These are phyloP conservation scores for Nemania serpens DNA, from an alignment of 2,329 filamentous ascomycete species.

Conservation along the genomic window DNA sequence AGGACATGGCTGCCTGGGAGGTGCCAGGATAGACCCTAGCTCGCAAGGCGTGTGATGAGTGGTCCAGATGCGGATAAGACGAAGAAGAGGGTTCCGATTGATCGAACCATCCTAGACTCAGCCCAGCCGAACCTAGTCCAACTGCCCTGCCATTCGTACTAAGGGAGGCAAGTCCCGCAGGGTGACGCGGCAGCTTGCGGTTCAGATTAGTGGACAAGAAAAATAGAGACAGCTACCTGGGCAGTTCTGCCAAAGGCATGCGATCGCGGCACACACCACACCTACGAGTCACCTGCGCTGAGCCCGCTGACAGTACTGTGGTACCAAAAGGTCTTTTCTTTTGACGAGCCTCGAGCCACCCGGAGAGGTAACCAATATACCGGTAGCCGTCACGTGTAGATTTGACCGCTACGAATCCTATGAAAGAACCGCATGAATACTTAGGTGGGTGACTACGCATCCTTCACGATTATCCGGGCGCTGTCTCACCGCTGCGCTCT, in stretches of 20 bases:
- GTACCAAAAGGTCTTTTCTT: too few relatives aligned
- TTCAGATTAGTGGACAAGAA: neutral
- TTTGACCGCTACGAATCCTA: neutral
- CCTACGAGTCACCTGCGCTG: slow-evolving; percentile 1
- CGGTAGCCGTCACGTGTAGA: neutral
- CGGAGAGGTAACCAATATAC: too few relatives aligned
- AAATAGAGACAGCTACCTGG: too few relatives aligned
- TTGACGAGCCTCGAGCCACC: neutral
- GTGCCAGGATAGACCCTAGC: slow-evolving; percentile 1
- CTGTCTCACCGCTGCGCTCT: slow-evolving; percentile 30
- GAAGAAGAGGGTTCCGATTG: slow-evolving; percentile 15
- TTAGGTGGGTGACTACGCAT: neutral
- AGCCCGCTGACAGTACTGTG: neutral
- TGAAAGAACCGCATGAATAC: slow-evolving; percentile 2
- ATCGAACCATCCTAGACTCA: slow-evolving; percentile 18
- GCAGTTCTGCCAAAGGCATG: too few relatives aligned
- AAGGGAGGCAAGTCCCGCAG: slow-evolving; percentile 10
- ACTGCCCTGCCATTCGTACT: neutral
- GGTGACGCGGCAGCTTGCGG: slow-evolving; percentile 26
- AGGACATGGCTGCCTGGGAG: slow-evolving; percentile 12
- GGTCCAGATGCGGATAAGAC: neutral
- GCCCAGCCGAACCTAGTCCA: slow-evolving; percentile 10
- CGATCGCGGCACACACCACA: neutral
- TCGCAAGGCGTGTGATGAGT: slow-evolving; percentile 7
- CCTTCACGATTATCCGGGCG: slow-evolving; percentile 1